A percentile compares a stretch with the other conserved stretches of the same genome.
Evolutionary conservation across 106 monocot genomes (phyloP).

Genomic region (Dendrobium huoshanense): DNA sequence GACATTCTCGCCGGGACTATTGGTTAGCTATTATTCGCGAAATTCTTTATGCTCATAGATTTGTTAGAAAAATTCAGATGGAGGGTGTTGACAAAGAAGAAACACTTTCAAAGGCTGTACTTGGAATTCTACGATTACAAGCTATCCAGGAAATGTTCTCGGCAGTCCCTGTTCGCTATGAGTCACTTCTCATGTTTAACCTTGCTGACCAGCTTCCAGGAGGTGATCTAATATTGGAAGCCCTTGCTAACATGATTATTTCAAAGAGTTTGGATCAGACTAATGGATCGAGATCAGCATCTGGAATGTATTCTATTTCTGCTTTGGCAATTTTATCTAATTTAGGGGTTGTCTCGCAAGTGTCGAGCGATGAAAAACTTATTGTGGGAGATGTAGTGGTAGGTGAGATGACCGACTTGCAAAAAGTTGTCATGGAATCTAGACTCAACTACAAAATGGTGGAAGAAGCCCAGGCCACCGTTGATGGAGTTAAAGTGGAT

Average conservation of each 20-base stretch:
- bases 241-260: slow-evolving; percentile 46
- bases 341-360: slow-evolving; percentile 43
- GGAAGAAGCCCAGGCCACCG: slow-evolving; percentile 68
- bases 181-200: slow-evolving; percentile 88
- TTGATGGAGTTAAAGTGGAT: slow-evolving; percentile 89
- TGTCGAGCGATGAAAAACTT: slow-evolving; percentile 39
- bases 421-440: slow-evolving; percentile 63
- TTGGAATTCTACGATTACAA: slow-evolving; percentile 83
- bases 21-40: slow-evolving; percentile 86
- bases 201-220: slow-evolving; percentile 87
- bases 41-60: slow-evolving; percentile 69
- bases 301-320: slow-evolving; percentile 66
- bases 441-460: slow-evolving; percentile 67
- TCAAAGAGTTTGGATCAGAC: slow-evolving; percentile 34
- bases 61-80: slow-evolving; percentile 66
- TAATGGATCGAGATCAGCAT: slow-evolving; percentile 20
- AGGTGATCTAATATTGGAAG: slow-evolving; percentile 86
- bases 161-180: slow-evolving; percentile 33
- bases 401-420: slow-evolving; percentile 58
- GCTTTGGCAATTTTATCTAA: slow-evolving; percentile 61
- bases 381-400: slow-evolving; percentile 91
- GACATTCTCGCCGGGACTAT: slow-evolving; percentile 90
- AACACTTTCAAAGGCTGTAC: slow-evolving; percentile 63
- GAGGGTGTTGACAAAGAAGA: slow-evolving; percentile 68
- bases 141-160: slow-evolving; percentile 62